Base-by-base conservation (phyloP, 306 rosid genomes). In the Dryas octopetala region DNA sequence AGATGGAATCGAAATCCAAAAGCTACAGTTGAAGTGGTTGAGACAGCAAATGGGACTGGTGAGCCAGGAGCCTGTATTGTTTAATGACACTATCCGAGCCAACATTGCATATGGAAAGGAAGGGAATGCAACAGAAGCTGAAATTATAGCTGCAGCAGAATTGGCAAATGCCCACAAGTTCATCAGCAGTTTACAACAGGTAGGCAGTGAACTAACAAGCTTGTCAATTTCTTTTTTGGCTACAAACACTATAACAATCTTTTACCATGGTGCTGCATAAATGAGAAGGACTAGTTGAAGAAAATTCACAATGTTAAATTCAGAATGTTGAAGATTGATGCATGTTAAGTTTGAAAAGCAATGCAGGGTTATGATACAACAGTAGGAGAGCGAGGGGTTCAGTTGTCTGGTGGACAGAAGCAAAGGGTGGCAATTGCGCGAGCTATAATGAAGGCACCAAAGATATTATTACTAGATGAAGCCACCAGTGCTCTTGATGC, bases 401-500 rank as follows among this genome's bases (percentile, higher is more conserved):
- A 89, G 41, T 57, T 89, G 70, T 89, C 91, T 0, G 91, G 91
- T 5, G 91, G 93, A 47, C 93, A 89, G 64, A 89, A 87, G 73
- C 93, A 89, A 43, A 74, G 93, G 0, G 94, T 89, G 63, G 94
- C 94, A 52, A 89, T 87, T 50, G 91, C 94, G 7, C 41, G 94
- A 66, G 90, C 94, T 7, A 89, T 85, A 48, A 77, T 85, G 48
- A 89, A 87, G 83, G 83, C 79, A 68, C 96, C 92, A 48, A 88
- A 83, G 49, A 84, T 90, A 61, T 76, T 90, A n/a, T 82, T 86
- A 4, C 81, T 90, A 46, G 92, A 90, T 77, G 95, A 89, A 78
- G 95, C 95, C 45, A 89, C 96, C 1, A 90, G 96, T 81, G 92
- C 96, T 55, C 86, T 90, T 44, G 96, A 90, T 82, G 93, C 96